Conservation (phyloP, 164 flowering plant species). For the Chimonanthus salicifolius region DNA sequence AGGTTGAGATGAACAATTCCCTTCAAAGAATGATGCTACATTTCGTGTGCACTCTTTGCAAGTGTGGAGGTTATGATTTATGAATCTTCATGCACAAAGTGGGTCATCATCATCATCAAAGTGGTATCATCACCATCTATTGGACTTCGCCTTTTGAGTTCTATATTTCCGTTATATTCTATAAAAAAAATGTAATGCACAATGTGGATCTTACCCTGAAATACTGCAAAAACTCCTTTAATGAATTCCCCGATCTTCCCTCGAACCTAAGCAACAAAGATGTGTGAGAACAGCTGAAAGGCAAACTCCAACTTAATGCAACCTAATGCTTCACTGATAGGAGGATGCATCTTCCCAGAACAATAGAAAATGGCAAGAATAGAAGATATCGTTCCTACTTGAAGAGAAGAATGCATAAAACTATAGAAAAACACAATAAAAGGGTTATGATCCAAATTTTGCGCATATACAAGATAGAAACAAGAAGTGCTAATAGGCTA, state of each 20-base stretch:
- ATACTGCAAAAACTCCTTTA: slow-evolving; percentile 62
- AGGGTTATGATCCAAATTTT: too few relatives aligned
- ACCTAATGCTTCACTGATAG: too few relatives aligned
- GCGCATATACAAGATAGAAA: not conserved
- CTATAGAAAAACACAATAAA: not conserved
- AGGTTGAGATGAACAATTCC: not conserved
- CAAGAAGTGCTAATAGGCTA: not conserved
- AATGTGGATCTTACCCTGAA: slow-evolving; percentile 50
- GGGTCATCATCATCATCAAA: too few relatives aligned
- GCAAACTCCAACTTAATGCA: not conserved
- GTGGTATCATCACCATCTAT: too few relatives aligned
- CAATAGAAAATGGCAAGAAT: not conserved
- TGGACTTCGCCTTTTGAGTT: too few relatives aligned
- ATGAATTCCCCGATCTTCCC: slow-evolving; percentile 75
- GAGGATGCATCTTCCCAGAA: not conserved
- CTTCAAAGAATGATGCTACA: not conserved
- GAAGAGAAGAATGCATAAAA: too few relatives aligned
- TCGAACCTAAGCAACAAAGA: slow-evolving; percentile 39
- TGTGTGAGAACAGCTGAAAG: not conserved
- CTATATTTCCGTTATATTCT: too few relatives aligned
- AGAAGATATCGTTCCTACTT: not conserved
- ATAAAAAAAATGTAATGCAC: too few relatives aligned
- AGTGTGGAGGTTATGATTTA: not conserved
- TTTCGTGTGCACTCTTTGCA: not conserved
- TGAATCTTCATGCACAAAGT: not conserved